phyloP scores from a whole-genome alignment of 192 early-diverging fungal genomes.

The Coemansia sp. region DNA sequence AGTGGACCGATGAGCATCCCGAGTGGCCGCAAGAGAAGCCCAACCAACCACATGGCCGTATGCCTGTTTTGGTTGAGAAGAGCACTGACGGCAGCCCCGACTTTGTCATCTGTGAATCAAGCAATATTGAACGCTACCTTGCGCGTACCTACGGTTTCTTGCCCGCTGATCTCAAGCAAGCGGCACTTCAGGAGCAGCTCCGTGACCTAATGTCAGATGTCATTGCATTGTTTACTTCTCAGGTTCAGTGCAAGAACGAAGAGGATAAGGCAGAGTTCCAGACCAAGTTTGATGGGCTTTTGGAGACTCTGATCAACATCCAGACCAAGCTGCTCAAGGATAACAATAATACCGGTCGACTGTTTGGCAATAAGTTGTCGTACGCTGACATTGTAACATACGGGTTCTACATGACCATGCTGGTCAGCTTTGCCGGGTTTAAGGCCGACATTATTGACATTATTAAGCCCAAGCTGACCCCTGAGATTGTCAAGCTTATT shows the following conservation, averaged over 20 bases:
- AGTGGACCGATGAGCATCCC: conserved; percentile 34
- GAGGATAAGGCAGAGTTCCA: background rate
- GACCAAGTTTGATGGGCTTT: conserved; percentile 3
- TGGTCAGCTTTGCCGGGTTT: background rate
- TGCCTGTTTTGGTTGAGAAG: conserved; percentile 35
- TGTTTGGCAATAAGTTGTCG: conserved; percentile 51
- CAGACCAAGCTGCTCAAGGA: conserved; percentile 42
- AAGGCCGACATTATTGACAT: background rate
- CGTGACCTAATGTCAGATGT: conserved; percentile 15
- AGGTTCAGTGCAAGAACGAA: conserved; percentile 1
- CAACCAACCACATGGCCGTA: conserved; percentile 25
- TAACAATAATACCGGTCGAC: conserved; percentile 58
- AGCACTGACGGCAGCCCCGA: conserved; percentile 13
- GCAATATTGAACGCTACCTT: conserved; percentile 58
- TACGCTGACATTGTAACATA: conserved; percentile 46
- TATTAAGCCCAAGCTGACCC: conserved; percentile 17
- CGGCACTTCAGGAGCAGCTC: conserved; percentile 29
- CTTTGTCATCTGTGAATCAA: conserved; percentile 33
- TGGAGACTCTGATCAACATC: conserved; percentile 24
- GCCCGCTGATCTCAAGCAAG: conserved; percentile 28
- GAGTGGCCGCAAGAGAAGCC: conserved; percentile 30
- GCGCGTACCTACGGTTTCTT: conserved; percentile 47
- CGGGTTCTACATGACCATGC: conserved; percentile 16
- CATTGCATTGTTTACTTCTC: background rate
- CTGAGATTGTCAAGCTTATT: conserved; percentile 22